Evolutionary conservation across 139 green algal species (phyloP).

Genomic region (Yamagishiella unicocca): DNA sequence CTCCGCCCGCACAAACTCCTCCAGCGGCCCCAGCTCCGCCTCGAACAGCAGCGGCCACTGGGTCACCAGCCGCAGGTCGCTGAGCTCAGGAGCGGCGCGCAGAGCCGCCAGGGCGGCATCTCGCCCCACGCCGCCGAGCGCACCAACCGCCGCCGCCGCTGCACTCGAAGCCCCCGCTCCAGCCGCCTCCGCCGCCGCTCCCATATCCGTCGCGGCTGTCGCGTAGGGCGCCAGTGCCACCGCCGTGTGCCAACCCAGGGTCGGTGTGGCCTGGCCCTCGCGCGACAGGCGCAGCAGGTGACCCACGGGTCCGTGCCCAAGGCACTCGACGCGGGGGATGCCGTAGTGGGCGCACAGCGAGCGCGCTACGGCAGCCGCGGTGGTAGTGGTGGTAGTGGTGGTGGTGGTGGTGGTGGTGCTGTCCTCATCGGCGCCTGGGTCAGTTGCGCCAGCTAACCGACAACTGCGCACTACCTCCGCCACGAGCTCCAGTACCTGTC

Average conservation of each 20-base stretch:
- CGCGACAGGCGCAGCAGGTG: not conserved
- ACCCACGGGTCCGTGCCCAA: slow-evolving; percentile 46
- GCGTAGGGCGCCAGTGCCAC: slow-evolving; percentile 30
- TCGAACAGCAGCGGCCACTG: slow-evolving; percentile 47
- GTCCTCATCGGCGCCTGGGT: not conserved
- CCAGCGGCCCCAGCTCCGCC: slow-evolving; percentile 48
- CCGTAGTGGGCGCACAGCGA: slow-evolving; percentile 47
- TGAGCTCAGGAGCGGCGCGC: slow-evolving; percentile 35
- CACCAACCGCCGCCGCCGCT: not conserved
- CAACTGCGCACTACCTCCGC: slow-evolving; percentile 12
- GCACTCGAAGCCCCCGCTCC: too few species aligned
- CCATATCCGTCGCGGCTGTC: not conserved
- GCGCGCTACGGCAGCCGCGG: not conserved
- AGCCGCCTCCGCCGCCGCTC: not conserved
- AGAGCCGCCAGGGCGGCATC: slow-evolving; percentile 46
- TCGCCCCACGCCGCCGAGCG: slow-evolving; percentile 2
- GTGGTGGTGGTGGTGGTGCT: not conserved
- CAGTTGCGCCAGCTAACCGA: not conserved
- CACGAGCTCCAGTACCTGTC: slow-evolving; percentile 14
- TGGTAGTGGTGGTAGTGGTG: not conserved
- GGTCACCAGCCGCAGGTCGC: slow-evolving; percentile 26
- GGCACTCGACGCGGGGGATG: slow-evolving; percentile 35
- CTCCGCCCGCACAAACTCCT: slow-evolving; percentile 44
- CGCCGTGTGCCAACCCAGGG: not conserved
- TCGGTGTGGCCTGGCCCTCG: not conserved